Base-by-base conservation (phyloP, 2,329 filamentous ascomycete genomes). In the Xylariaceae sp. region DNA sequence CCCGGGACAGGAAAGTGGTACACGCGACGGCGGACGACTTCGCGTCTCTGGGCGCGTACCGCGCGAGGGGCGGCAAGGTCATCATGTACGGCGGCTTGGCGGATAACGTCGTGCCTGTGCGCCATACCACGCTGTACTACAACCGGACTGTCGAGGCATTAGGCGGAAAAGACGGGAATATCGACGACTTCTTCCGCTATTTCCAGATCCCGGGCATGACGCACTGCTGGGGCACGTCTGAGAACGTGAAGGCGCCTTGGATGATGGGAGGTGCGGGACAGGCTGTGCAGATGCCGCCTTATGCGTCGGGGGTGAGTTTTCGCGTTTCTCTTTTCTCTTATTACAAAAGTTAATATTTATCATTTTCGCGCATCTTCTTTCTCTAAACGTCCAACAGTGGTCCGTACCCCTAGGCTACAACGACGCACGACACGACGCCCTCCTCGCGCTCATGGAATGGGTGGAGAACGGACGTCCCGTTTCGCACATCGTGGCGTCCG, bases 101-200 rank as follows among this genome's bases (percentile, higher is more conserved):
- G 5, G 59, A 62, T 30, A 52, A 43, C 11, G 43, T 49, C 0
- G 51, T 62, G 5, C 51, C 55, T 1, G 51, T 57, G 3, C 46
- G 50, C 19, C 51, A 53, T 27, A 55, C 55, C 5, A 53, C 44
- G 8, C 34, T 50, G 15, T 58, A 55, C 31, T 61, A 59, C 35
- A 42, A 58, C 28, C 36, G 44, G 13, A 57, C 53, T 1, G 21
- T 47, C 5, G 48, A 50, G 21, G 48, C 46, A 2, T 55, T 56
- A 45, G 54, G 55, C n/a, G 43, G 48, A 7, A 62, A 68, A 23
- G 69, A 67, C 3, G 64, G 55, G n/a, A 43, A 48, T 7, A 63
- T 68, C 24, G 69, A 67, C 4, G 64, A 68, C 13, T 67, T 69
- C 51, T 76, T 68, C 57, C 47, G 54, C 4, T 63, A 70, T 47